Percentiles rank a stretch among this genome's conserved stretches.
Conservation (phyloP, 805 yeast species). For the Ogataea glucozyma region DNA sequence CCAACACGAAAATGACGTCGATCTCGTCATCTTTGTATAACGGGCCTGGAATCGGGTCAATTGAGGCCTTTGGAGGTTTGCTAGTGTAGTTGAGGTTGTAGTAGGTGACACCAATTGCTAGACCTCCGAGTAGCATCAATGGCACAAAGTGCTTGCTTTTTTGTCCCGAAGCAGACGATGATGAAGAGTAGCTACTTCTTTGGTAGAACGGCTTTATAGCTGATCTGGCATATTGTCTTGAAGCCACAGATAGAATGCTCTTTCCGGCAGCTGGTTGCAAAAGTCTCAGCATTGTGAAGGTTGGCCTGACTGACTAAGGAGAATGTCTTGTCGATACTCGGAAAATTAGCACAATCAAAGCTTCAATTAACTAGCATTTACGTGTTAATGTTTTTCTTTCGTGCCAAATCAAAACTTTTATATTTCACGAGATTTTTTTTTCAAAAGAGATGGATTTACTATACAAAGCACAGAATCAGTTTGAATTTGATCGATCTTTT, state of each 20-base stretch:
- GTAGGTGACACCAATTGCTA: conserved; percentile 36
- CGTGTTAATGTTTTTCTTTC: conserved; percentile 8
- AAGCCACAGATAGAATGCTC: conserved; percentile 1
- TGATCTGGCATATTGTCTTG: not conserved
- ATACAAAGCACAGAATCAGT: no score
- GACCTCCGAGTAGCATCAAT: conserved; percentile 29
- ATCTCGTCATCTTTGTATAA: conserved; percentile 61
- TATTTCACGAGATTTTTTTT: not conserved
- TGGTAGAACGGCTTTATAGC: not conserved
- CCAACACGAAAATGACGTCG: conserved; percentile 84
- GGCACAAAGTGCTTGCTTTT: conserved; percentile 28
- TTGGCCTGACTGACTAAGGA: no score
- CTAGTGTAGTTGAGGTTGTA: conserved; percentile 31
- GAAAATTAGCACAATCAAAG: no score
- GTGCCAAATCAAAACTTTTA: conserved; percentile 3
- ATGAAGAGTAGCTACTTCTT: conserved; percentile 13
- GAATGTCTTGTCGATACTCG: not conserved
- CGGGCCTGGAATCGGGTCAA: conserved; percentile 33
- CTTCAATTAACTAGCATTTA: not conserved
- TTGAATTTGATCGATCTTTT: not conserved
- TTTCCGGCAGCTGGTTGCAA: conserved; percentile 1
- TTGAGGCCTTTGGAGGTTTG: conserved; percentile 36
- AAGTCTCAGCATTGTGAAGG: not conserved
- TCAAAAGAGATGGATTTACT: no score
- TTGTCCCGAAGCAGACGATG: conserved; percentile 14